Base-by-base conservation (phyloP, 2,329 filamentous ascomycete genomes). In the Lithohypha guttulata region DNA sequence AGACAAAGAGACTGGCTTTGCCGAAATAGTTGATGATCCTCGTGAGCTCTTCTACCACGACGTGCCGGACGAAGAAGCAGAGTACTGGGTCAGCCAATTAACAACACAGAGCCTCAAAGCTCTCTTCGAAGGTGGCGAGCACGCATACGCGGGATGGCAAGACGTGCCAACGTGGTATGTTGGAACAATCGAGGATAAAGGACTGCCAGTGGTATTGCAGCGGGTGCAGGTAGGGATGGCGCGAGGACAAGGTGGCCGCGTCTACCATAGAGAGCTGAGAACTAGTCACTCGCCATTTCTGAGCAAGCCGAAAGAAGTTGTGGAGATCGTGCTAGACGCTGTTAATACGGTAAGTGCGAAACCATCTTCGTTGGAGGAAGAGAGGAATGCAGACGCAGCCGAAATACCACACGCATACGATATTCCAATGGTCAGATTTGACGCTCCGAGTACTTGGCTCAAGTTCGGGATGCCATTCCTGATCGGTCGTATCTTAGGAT, bases 201-300 rank as follows among this genome's bases (percentile, higher is more conserved):
- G 55, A 1, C 42, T 66, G 20, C 65, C 68, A 1, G 50, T 61
- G 0, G 47, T 58, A 43, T 53, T 51, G 13, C 68, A 71, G 47
- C 50, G 56, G 40, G 51, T 61, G 46, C 35, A 51, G 21, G 56
- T 66, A 0, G 54, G 60, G 1, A 55, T 57, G 45, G 66, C 65
- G 5, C 59, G 54, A 50, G 43, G 21, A 15, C 34, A 19, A 51
- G 59, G 47, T 63, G 64, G 0, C 59, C 45, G 0, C 45, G 48
- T 26, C 49, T 70, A 1, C 57, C 55, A 43, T 50, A 60, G 18
- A 3, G 64, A 70, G 53, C 42, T 71, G 29, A 44, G 50, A 26
- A 65, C 56, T n/a, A 62, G 67, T 14, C 68, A 72, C 53, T 69
- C 64, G 8, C 65, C 67, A 0, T 66, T 72, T 52, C 42, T 73